A percentile compares a stretch with the other conserved stretches of the same genome.
Conservation (phyloP, 208 protist genomes). For the Tritrichomonas musculus region DNA sequence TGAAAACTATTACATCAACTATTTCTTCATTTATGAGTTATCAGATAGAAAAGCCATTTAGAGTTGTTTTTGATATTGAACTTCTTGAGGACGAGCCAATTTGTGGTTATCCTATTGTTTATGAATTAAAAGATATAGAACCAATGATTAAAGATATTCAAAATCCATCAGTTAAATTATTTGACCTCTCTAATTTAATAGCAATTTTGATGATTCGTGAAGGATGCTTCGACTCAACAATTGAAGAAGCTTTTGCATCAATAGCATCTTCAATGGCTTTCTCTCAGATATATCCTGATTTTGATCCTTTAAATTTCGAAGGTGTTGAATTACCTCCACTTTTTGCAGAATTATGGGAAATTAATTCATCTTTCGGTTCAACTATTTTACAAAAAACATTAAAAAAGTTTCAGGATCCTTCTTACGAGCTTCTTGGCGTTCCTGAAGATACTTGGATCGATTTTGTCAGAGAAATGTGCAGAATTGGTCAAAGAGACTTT, state of each 20-base stretch:
- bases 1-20: background rate
- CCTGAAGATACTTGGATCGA: background rate
- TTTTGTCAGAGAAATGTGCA: constrained; percentile 8
- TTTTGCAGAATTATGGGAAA: background rate
- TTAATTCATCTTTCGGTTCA: background rate
- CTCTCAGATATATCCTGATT: background rate
- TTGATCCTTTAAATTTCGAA: background rate
- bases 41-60: background rate
- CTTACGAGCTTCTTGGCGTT: background rate
- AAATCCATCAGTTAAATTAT: background rate
- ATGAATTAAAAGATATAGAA: background rate
- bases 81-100: background rate
- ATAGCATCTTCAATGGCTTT: background rate
- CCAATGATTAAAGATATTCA: background rate
- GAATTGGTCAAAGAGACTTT: background rate
- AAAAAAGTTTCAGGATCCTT: background rate
- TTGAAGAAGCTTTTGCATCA: background rate
- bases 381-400: background rate
- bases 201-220: background rate
- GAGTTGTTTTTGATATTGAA: constrained; percentile 19
- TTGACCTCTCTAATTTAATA: background rate
- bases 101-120: constrained; percentile 21
- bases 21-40: background rate
- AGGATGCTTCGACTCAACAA: background rate
- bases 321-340: background rate